Evolutionary conservation across 192 early-diverging fungal species (phyloP), one percentile per base, ranked within the genome.

Genomic region (Backusella australiensis): DNA sequence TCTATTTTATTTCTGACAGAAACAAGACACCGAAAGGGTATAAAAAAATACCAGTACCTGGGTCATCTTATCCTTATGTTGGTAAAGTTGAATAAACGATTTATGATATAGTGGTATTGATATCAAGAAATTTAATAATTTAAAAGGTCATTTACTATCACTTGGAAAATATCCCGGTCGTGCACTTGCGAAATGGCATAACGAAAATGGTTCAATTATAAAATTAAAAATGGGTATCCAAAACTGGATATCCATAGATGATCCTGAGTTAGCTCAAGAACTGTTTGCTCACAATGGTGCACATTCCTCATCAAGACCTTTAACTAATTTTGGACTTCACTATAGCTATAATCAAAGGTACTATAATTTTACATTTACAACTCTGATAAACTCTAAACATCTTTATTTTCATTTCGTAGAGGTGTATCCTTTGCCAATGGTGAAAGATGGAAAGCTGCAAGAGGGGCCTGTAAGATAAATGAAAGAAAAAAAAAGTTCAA

Each of bases 181-280:
- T 39, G n/a, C 19, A 21, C n/a, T 69, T 11, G 35, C 67, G 19
- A 36, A 69, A 21, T 69, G 67, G 67, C 67, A 69, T n/a, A 69
- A 69, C 39, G 19, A 41, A n/a, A 15, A 36, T 12, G 71, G 71
- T 0, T 44, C 71, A 34, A 72, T 72, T 72, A 14, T 72, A 17
- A 26, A 53, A 52, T 7, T 72, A 34, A 52, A 72, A 14, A 52
- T 72, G 41, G 71, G 71, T n/a, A 29, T 52, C 19, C 71, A 72
- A 49, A 32, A 72, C 29, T 72, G 71, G 71, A 44, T 72, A 32
- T 52, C 46, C 17, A 32, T 72, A 34, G 46, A 44, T 35, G 46
- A 72, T 56, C 71, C 71, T 15, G n/a, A 49, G 1, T 15, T 72
- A 0, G 71, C 71, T 46, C 71, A 72, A 34, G 71, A 72, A 9